These are phyloP conservation scores for Glomus cerebriforme DNA, from an alignment of 192 early-diverging fungal species.

Conservation along the genomic window DNA sequence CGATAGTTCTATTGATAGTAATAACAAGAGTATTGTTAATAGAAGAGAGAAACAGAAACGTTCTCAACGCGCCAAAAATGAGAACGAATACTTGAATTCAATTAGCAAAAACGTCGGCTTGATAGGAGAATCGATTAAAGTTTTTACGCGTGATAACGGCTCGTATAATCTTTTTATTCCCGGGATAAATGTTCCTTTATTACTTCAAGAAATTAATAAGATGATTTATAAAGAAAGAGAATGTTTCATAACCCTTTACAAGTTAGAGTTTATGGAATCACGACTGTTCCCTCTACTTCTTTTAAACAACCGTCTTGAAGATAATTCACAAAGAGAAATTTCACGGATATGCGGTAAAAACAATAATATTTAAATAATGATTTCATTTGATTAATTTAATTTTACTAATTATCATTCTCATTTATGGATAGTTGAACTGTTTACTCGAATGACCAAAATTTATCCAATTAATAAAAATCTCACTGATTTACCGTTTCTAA, in stretches of 20 bases:
- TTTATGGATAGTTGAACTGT: neutral
- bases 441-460: neutral
- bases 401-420: neutral
- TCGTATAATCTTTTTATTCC: neutral
- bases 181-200: neutral
- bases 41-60: neutral
- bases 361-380: neutral
- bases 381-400: too few relatives aligned
- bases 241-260: neutral
- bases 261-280: neutral
- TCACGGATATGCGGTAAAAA: neutral
- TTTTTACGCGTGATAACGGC: neutral
- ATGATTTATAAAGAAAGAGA: neutral
- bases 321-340: neutral
- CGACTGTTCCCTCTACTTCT: neutral
- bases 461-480: neutral
- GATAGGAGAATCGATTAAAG: neutral
- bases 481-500: neutral
- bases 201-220: neutral
- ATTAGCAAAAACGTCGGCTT: neutral
- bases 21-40: neutral
- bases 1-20: too few relatives aligned
- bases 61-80: neutral
- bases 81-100: neutral
- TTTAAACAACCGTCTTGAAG: neutral